Evolutionary conservation across 371 early-diverging fungal species (phyloP).

Genomic region (Capillidium rhysosporum): DNA sequence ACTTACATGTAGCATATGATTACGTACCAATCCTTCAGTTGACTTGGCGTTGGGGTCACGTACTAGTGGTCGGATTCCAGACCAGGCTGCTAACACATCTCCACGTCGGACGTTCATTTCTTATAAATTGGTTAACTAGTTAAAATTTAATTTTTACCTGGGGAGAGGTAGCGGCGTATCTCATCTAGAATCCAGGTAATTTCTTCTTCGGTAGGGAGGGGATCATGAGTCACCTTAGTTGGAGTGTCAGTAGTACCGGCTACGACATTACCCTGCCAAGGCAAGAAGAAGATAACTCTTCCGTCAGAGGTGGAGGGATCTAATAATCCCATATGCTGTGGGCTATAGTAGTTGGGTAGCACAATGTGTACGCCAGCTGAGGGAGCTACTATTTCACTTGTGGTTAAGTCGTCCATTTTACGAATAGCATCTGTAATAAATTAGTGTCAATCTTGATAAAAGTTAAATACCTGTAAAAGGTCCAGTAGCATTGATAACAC

Average conservation of each 20-base stretch:
- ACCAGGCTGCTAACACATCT: constrained; percentile 96
- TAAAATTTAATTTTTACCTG: constrained; percentile 16
- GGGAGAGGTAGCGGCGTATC: constrained; percentile 70
- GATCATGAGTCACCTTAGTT: constrained; percentile 55
- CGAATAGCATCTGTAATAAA: constrained; percentile 44
- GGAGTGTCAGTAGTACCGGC: constrained; percentile 98
- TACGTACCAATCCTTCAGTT: constrained; percentile 88
- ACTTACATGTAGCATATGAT: constrained; percentile 85
- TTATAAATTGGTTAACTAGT: constrained; percentile 1
- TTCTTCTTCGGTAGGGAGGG: constrained; percentile 83
- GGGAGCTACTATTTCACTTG: constrained; percentile 77
- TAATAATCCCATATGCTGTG: constrained; percentile 90
- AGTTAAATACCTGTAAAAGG: constrained; percentile 21
- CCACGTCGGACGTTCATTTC: constrained; percentile 84
- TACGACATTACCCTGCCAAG: constrained; percentile 94
- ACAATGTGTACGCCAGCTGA: constrained; percentile 95
- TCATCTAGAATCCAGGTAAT: constrained; percentile 92
- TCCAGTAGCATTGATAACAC: constrained; percentile 92
- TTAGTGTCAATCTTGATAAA: neutral
- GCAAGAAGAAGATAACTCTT: constrained; percentile 96
- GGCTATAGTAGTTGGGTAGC: constrained; percentile 84
- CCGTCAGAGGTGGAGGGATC: constrained; percentile 97
- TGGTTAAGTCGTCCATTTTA: constrained; percentile 61
- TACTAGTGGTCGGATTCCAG: constrained; percentile 97
- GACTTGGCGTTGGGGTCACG: constrained; percentile 82